These are phyloP conservation scores for Nissolia schottii DNA, from an alignment of 306 rosid species.

Conservation along the genomic window DNA sequence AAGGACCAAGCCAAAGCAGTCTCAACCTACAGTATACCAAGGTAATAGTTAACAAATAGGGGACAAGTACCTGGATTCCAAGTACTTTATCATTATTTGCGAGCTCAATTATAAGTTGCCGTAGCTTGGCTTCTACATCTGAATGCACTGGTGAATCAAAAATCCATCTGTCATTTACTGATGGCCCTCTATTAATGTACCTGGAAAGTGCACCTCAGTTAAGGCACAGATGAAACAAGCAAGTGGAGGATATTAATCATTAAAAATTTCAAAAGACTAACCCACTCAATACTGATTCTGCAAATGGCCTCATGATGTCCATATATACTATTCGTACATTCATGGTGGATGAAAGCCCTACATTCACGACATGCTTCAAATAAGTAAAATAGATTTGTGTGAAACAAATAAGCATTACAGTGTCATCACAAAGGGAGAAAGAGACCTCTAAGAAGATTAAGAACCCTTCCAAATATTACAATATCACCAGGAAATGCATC, in stretches of 20 bases:
- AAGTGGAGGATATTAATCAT: background rate
- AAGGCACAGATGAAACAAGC: constrained; percentile 37
- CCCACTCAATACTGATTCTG: constrained; percentile 86
- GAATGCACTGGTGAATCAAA: constrained; percentile 74
- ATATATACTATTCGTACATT: constrained; percentile 70
- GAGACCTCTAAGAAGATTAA: constrained; percentile 94
- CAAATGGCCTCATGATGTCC: constrained; percentile 98
- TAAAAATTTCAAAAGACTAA: constrained; percentile 34
- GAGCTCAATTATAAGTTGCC: constrained; percentile 69
- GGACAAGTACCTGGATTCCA: constrained; percentile 76
- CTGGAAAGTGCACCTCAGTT: constrained; percentile 40
- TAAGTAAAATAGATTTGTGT: constrained; percentile 20
- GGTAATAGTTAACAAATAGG: background rate
- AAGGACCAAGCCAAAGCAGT: background rate
- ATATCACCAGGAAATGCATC: constrained; percentile 99
- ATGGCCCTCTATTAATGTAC: constrained; percentile 64
- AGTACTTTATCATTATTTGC: constrained; percentile 79
- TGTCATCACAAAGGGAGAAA: constrained; percentile 13
- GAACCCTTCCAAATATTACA: constrained; percentile 90
- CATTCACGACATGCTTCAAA: constrained; percentile 34
- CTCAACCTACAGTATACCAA: background rate
- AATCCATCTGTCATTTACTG: constrained; percentile 75
- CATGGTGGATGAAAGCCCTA: constrained; percentile 92
- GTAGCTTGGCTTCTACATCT: constrained; percentile 78
- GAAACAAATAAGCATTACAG: constrained; percentile 12